These are phyloP conservation scores for Penicillium glabrum DNA, from an alignment of 2,329 filamentous ascomycete genomes.

Conservation along the genomic window DNA sequence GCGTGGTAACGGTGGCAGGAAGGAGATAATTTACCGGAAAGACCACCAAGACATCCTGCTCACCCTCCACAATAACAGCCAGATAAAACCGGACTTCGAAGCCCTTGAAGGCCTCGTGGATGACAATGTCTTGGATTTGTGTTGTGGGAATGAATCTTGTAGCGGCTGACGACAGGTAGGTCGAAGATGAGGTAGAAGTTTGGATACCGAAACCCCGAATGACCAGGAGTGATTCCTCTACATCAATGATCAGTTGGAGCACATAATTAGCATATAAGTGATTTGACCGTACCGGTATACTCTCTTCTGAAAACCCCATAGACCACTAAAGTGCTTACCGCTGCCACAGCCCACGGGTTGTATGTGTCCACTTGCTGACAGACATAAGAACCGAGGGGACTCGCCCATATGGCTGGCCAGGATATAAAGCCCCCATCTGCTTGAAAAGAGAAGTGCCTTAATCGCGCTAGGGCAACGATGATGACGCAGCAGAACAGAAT, in stretches of 20 bases:
- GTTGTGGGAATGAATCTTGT: slow-evolving; percentile 87
- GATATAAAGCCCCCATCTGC: slow-evolving; percentile 26
- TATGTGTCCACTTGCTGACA: slow-evolving; percentile 39
- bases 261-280: too few species aligned
- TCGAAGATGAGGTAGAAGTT: slow-evolving; percentile 69
- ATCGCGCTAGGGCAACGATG: slow-evolving; percentile 35
- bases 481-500: slow-evolving; percentile 44
- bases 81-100: slow-evolving; percentile 91
- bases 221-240: slow-evolving; percentile 82
- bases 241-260: slow-evolving; percentile 31
- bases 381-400: slow-evolving; percentile 30
- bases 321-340: slow-evolving; percentile 39
- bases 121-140: slow-evolving; percentile 87
- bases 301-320: slow-evolving; percentile 49
- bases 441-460: slow-evolving; percentile 29
- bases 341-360: slow-evolving; percentile 44
- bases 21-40: slow-evolving; percentile 64
- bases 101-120: slow-evolving; percentile 91
- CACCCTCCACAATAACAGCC: slow-evolving; percentile 83
- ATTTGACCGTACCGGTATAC: slow-evolving; percentile 48
- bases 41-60: slow-evolving; percentile 88
- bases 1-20: background rate
- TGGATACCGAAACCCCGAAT: slow-evolving; percentile 89
- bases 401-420: slow-evolving; percentile 36
- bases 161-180: slow-evolving; percentile 62